Evolutionary conservation across 139 green algal species (phyloP), one percentile per base, ranked within the genome.

Genomic region (Closterium sp.): DNA sequence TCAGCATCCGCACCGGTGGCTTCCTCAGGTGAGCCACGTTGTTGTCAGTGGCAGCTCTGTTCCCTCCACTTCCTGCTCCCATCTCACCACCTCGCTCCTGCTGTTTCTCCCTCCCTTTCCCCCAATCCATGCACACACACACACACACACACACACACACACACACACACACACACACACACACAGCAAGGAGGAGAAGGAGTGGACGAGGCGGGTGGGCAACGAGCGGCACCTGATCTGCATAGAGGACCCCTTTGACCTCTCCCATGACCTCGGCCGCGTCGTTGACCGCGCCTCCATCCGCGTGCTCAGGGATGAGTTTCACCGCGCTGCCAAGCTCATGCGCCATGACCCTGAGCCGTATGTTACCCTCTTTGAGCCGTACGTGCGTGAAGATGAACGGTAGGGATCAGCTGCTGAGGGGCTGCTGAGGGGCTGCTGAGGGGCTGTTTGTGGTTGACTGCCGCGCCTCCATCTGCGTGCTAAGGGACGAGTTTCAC

Each of bases 161-260:
- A 38, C 32, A 2, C 32, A 7, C 32, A 2, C 32, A 2, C 2
- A 2, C 2, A 2, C 32, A 38, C 32, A 38, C 32, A 38, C 32
- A 2, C 2, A 38, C 31, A 95, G 95, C 62, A 99, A 99, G 95
- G 92, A 92, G 73, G 21, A 91, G 19, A 99, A 99, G 95, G 97
- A 97, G 34, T 99, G 97, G 97, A 98, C 96, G 24, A 95, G 92
- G 17, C 97, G 96, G 30, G 94, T 98, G 27, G 97, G 97, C 90
- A 97, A 94, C 84, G 97, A 99, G 93, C 95, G 97, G 9, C 97
- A 99, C 96, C 94, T 99, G 62, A 95, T 98, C 62, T 96, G 96
- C 92, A 95, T 96, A 19, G 97, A 99, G 95, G 97, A 99, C 89
- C 97, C 97, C 1, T 99, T 99, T 93, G 96, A 98, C 4, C 3